Conservation (phyloP, 2,329 filamentous ascomycete genomes). For the Diaporthe sp. region DNA sequence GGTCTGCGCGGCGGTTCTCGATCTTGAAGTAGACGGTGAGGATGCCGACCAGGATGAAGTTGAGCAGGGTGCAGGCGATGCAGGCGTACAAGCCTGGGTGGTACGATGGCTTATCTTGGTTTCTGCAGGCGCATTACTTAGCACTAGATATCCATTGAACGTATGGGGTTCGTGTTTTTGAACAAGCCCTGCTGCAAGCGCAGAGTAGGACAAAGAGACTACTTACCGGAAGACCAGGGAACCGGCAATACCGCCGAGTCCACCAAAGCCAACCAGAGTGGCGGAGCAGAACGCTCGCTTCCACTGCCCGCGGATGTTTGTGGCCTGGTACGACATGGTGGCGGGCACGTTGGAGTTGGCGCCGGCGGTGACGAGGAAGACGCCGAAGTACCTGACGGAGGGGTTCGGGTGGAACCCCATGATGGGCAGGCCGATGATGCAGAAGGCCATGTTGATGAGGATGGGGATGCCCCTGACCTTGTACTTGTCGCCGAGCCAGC, state of each 20-base stretch:
- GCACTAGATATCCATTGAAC: neutral
- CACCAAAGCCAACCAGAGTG: conserved; percentile 80
- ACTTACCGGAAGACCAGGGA: conserved; percentile 75
- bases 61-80: conserved; percentile 63
- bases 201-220: neutral
- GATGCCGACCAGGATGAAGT: conserved; percentile 57
- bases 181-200: neutral
- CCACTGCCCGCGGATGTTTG: conserved; percentile 91
- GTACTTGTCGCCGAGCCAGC: conserved; percentile 76
- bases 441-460: conserved; percentile 73
- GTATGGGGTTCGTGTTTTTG: neutral
- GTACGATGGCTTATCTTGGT: conserved; percentile 66
- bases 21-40: conserved; percentile 56
- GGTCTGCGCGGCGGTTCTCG: conserved; percentile 64
- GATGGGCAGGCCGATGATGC: conserved; percentile 77
- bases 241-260: conserved; percentile 83
- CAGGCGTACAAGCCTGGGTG: conserved; percentile 67
- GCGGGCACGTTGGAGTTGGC: conserved; percentile 83
- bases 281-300: conserved; percentile 86
- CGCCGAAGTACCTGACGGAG: conserved; percentile 76
- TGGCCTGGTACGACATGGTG: conserved; percentile 84
- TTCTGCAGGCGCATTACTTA: conserved; percentile 31
- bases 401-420: conserved; percentile 74
- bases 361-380: conserved; percentile 82
- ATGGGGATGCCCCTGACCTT: conserved; percentile 76